Percentiles rank a stretch among this genome's conserved stretches.
Conservation (phyloP, 805 yeast genomes). For the Monosporozyma siamensis region DNA sequence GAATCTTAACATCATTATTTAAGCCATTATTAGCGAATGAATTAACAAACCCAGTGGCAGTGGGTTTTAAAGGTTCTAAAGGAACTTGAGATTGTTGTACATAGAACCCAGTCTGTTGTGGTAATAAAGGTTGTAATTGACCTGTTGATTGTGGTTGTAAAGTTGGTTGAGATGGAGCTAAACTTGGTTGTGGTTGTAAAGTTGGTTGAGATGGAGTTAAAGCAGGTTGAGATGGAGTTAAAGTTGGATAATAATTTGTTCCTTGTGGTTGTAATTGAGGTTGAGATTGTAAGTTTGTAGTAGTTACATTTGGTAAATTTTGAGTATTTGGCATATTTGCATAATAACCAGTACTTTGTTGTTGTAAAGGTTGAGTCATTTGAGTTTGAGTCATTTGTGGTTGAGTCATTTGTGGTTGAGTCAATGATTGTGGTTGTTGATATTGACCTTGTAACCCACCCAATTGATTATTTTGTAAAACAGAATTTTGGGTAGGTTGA, state of each 20-base stretch:
- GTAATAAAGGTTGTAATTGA: slow-evolving; percentile 20
- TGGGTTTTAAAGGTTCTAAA: slow-evolving; percentile 31
- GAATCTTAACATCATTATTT: slow-evolving; percentile 55
- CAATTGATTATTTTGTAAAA: slow-evolving; percentile 1
- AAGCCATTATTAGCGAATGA: slow-evolving; percentile 37
- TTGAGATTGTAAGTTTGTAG: too few species aligned
- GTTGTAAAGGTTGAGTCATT: slow-evolving; percentile 2
- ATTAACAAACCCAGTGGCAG: slow-evolving; percentile 40
- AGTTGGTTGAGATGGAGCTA: slow-evolving; percentile 24
- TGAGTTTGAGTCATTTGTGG: too few species aligned
- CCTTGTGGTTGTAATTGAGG: slow-evolving; percentile 29
- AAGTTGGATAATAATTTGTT: slow-evolving; percentile 33
- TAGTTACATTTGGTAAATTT: slow-evolving; percentile 11
- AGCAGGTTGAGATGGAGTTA: slow-evolving; percentile 13
- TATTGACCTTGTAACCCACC: slow-evolving; percentile 3
- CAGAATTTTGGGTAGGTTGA: slow-evolving; percentile 24
- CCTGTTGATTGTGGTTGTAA: slow-evolving; percentile 4
- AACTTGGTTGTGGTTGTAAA: slow-evolving; percentile 13
- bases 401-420: background rate
- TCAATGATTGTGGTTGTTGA: slow-evolving; percentile 10
- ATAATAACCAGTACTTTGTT: slow-evolving; percentile 7
- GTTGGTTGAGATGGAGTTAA: too few species aligned
- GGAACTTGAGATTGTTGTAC: slow-evolving; percentile 28
- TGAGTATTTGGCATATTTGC: slow-evolving; percentile 3
- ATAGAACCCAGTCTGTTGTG: slow-evolving; percentile 39